Evolutionary conservation across 2,329 filamentous ascomycete species (phyloP).

Genomic region (Aspergillus tubingensis): DNA sequence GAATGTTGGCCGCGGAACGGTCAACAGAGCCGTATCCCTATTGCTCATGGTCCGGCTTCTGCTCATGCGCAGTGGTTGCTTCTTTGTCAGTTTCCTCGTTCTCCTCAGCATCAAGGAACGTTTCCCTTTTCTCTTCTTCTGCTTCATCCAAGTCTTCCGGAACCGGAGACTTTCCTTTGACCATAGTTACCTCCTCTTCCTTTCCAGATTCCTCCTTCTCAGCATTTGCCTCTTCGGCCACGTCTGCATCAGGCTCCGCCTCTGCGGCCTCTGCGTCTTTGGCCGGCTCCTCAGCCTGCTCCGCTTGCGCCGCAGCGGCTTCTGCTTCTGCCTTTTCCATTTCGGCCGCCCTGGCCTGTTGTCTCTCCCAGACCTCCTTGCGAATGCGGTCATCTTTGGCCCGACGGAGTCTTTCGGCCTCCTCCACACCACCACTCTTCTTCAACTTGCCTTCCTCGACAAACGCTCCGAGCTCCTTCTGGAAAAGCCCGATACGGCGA

Average conservation of each 20-base stretch:
- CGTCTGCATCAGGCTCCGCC: constrained; percentile 4
- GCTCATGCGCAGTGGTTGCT: background rate
- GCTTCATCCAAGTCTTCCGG: constrained; percentile 10
- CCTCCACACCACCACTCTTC: constrained; percentile 93
- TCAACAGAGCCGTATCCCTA: constrained; percentile 4
- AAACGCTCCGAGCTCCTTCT: constrained; percentile 80
- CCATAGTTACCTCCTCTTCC: constrained; percentile 8
- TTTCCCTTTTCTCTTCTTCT: constrained; percentile 3
- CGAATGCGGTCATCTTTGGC: constrained; percentile 84
- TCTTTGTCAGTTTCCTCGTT: constrained; percentile 6
- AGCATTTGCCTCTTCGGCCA: background rate
- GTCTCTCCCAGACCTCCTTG: constrained; percentile 67
- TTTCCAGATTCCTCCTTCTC: constrained; percentile 12
- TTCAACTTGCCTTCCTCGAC: constrained; percentile 90
- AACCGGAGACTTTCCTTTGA: constrained; percentile 10
- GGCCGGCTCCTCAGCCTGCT: constrained; percentile 16
- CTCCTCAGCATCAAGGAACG: constrained; percentile 6
- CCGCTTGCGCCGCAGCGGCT: constrained; percentile 25
- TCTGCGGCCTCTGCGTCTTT: constrained; percentile 12
- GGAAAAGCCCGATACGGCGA: constrained; percentile 73
- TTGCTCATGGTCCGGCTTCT: constrained; percentile 1
- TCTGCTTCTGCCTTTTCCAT: constrained; percentile 43
- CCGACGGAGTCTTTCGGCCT: constrained; percentile 81
- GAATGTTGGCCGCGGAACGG: constrained; percentile 6
- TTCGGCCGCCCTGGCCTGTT: constrained; percentile 54